Base-by-base conservation (phyloP, 805 yeast genomes). In the Cyberlindnera sargentensis region DNA sequence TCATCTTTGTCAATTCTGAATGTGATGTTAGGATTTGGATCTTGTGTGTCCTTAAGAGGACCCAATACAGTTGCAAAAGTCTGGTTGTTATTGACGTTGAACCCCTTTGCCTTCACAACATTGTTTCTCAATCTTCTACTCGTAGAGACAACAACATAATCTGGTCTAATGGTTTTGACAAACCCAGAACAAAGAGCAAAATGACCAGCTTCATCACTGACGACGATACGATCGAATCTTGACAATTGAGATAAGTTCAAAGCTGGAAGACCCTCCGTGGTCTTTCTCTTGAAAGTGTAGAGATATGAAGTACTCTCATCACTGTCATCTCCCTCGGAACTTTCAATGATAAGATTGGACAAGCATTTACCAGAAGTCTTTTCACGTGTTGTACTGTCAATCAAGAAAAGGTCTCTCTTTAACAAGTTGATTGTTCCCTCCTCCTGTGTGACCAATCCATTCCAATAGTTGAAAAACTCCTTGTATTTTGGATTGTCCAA, bases 1-100 rank as follows among this genome's bases (percentile, higher is more conserved):
- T 82, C 89, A 62, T 89, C 95, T 56, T 78, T 80, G 58, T 91
- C 98, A 26, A 90, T 70, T 43, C 98, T 68, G 50, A 76, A 88
- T 3, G 61, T 53, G 30, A 46, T 36, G 8, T 23, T 35, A 8
- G 31, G 1, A 57, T 50, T 26, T 41, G 32, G 36, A 29, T 33
- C 41, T 31, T 40, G 15, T 24, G 36, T 31, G n/a, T 43, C 36
- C 32, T 45, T 41, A 31, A 44, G 32, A 27, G 55, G 54, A 42
- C 43, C 46, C 34, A 79, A 56, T 8, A 75, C 78, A 34, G 82
- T 70, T 50, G 66, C 68, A 50, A 75, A 76, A 0, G 66, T 66
- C 56, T 80, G 86, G 48, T 78, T 73, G 37, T 60, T 64, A 3
- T 41, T 36, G 3, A 55, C 43, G 47, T 76, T 60, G 52, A 80